Evolutionary conservation across 305 asterid species (phyloP).

Genomic region (Ajuga reptans): DNA sequence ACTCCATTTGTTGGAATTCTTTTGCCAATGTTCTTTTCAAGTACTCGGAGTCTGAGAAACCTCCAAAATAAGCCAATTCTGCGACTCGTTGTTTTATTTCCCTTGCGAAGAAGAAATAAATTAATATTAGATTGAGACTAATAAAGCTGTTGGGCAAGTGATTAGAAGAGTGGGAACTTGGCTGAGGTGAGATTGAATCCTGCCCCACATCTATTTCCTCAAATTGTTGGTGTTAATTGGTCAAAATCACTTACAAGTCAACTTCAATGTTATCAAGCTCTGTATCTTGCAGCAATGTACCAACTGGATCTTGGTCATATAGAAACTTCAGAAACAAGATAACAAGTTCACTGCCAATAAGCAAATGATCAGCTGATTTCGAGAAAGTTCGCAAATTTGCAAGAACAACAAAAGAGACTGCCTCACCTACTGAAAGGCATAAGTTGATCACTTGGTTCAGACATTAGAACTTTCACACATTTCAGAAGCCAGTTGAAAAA

Average conservation of each 20-base stretch:
- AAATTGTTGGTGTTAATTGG: neutral
- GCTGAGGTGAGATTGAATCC: neutral
- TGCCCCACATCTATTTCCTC: neutral
- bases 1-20: conserved; percentile 71
- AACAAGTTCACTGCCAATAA: conserved; percentile 72
- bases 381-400: conserved; percentile 8
- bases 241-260: conserved; percentile 54
- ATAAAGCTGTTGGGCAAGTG: neutral
- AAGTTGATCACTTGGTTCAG: conserved; percentile 89
- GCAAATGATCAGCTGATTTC: conserved; percentile 16
- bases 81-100: conserved; percentile 55
- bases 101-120: conserved; percentile 35
- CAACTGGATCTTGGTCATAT: conserved; percentile 85
- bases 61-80: conserved; percentile 77
- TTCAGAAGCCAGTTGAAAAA: conserved; percentile 97
- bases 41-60: conserved; percentile 67
- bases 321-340: conserved; percentile 75
- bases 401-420: conserved; percentile 20
- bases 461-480: conserved; percentile 78
- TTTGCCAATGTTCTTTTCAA: conserved; percentile 67
- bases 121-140: conserved; percentile 13
- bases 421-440: conserved; percentile 85
- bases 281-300: conserved; percentile 59
- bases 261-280: conserved; percentile 46
- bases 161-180: neutral